Evolutionary conservation across 495 filamentous ascomycete genomes (phyloP).

Genomic region (Chaetomium tenue): DNA sequence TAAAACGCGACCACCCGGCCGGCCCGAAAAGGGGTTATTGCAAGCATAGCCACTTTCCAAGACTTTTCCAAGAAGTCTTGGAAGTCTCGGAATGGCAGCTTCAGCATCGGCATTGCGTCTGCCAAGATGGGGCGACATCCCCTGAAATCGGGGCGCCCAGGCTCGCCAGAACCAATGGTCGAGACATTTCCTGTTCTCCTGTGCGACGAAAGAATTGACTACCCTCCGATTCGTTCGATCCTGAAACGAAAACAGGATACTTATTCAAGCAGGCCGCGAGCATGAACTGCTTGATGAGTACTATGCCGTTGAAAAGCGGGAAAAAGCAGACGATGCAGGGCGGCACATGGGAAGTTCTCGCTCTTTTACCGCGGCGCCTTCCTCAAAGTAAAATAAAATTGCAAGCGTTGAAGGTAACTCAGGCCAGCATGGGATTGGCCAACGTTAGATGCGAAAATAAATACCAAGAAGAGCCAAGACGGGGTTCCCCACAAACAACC

Average conservation of each 20-base stretch:
- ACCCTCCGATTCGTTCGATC: no score
- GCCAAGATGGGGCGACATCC: constrained; percentile 20
- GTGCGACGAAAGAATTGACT: background rate
- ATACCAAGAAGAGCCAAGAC: constrained; percentile 1
- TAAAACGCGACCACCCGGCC: constrained; percentile 19
- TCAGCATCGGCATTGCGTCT: constrained; percentile 18
- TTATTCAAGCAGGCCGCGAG: background rate
- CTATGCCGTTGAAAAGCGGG: no score
- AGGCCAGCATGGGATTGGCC: background rate
- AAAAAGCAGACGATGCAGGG: no score
- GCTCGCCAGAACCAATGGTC: constrained; percentile 16
- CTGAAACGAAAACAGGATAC: background rate
- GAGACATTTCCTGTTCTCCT: background rate
- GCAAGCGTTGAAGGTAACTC: background rate
- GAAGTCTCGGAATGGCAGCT: constrained; percentile 17
- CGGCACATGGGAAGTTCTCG: no score
- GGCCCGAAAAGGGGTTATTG: constrained; percentile 21
- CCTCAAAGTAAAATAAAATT: no score
- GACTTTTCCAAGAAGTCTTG: constrained; percentile 11
- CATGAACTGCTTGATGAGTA: background rate
- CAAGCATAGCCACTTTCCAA: constrained; percentile 30
- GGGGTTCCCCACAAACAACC: background rate
- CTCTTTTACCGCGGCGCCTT: no score
- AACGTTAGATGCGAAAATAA: background rate
- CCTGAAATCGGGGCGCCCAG: constrained; percentile 16